Conservation (phyloP, 1,284 basidiomycete genomes). For the Neotropicomus parvogracilis region DNA sequence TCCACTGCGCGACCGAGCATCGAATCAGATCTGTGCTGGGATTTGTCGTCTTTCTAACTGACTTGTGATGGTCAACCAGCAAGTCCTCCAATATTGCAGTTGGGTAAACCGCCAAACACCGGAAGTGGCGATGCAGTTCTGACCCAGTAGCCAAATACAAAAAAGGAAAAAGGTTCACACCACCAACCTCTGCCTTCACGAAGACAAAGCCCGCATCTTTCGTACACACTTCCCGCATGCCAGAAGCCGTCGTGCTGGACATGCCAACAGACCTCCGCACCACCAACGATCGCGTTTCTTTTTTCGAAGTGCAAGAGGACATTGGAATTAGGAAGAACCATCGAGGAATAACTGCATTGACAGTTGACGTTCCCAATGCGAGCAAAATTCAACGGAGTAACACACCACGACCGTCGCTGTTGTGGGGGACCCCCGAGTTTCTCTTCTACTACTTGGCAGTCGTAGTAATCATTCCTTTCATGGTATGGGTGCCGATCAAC, state of each 20-base stretch:
- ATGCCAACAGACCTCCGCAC: conserved; percentile 33
- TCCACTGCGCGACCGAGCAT: conserved; percentile 60
- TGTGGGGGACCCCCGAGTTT: conserved; percentile 88
- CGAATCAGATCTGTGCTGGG: conserved; percentile 20
- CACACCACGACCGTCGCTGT: conserved; percentile 35
- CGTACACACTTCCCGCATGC: conserved; percentile 14
- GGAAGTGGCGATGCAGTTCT: conserved; percentile 20
- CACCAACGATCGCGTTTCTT: not conserved
- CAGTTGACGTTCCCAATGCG: conserved; percentile 46
- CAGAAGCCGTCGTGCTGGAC: conserved; percentile 27
- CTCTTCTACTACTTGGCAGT: conserved; percentile 70
- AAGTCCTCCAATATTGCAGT: conserved; percentile 3
- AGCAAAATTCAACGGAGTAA: conserved; percentile 26
- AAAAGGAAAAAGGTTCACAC: conserved; percentile 19
- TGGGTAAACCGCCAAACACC: not conserved
- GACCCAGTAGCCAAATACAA: not conserved
- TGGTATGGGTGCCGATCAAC: conserved; percentile 79
- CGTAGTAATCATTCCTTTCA: conserved; percentile 63
- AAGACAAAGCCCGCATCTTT: not conserved
- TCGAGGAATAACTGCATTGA: conserved; percentile 41
- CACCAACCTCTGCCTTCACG: too few relatives aligned
- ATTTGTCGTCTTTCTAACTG: conserved; percentile 19
- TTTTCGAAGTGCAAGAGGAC: conserved; percentile 19
- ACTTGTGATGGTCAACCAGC: conserved; percentile 20
- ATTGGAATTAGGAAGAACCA: conserved; percentile 1